Conservation (phyloP, 2,329 filamentous ascomycete genomes). For the Didymellaceae sp. region DNA sequence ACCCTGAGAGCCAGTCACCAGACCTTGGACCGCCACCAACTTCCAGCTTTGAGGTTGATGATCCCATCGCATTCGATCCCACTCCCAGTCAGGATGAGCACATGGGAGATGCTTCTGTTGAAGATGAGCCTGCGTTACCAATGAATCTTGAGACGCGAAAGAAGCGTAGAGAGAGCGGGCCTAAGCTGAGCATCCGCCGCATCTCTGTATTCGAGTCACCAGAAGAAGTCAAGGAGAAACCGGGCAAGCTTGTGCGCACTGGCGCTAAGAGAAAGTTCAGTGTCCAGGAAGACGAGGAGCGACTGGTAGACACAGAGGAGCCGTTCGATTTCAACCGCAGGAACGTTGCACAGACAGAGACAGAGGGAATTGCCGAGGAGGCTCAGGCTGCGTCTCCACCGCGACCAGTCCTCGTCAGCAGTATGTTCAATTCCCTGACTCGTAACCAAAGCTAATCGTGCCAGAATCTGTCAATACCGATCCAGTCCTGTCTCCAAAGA, state of each 20-base stretch:
- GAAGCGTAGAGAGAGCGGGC: conserved; percentile 59
- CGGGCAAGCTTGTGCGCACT: conserved; percentile 47
- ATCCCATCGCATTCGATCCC: conserved; percentile 55
- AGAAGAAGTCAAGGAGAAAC: conserved; percentile 39
- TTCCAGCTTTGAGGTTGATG: conserved; percentile 59
- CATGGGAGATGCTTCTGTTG: conserved; percentile 41
- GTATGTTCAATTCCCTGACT: conserved; percentile 36
- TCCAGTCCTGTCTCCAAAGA: conserved; percentile 51
- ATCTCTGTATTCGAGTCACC: conserved; percentile 54
- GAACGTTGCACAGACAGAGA: conserved; percentile 27
- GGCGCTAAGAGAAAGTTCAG: conserved; percentile 65
- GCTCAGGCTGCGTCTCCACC: conserved; percentile 28
- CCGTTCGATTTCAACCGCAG: conserved; percentile 58
- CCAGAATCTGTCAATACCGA: conserved; percentile 60
- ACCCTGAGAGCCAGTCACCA: conserved; percentile 66
- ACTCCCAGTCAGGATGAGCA: conserved; percentile 30
- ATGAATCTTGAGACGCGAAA: conserved; percentile 60
- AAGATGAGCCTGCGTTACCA: conserved; percentile 48
- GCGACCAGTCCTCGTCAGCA: conserved; percentile 52
- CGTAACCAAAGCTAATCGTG: conserved; percentile 24
- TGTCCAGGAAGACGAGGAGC: conserved; percentile 58
- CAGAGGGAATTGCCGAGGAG: conserved; percentile 25
- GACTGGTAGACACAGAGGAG: conserved; percentile 41
- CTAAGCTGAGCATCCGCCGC: conserved; percentile 51
- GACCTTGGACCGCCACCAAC: conserved; percentile 68